These are phyloP conservation scores for Chaetomiaceae sp. DNA, from an alignment of 2,329 filamentous ascomycete genomes.

Conservation along the genomic window DNA sequence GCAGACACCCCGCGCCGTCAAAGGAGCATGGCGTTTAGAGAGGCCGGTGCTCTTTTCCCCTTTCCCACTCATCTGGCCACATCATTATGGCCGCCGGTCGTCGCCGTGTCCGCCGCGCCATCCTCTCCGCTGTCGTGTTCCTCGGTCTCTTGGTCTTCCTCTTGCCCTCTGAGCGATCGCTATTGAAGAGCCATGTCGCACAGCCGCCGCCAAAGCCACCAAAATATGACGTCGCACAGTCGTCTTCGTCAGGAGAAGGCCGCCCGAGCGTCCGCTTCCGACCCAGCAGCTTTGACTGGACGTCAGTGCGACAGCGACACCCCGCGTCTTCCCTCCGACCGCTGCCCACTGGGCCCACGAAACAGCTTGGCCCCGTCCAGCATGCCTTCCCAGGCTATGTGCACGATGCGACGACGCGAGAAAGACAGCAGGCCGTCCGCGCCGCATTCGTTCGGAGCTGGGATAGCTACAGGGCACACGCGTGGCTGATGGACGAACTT, in stretches of 20 bases:
- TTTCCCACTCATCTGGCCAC: not conserved
- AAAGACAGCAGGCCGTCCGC: conserved; percentile 32
- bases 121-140: conserved; percentile 11
- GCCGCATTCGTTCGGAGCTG: conserved; percentile 40
- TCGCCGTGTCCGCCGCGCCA: conserved; percentile 11
- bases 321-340: conserved; percentile 26
- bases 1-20: too few relatives aligned
- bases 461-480: conserved; percentile 45
- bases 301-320: conserved; percentile 14
- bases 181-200: too few relatives aligned
- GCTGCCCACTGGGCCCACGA: conserved; percentile 16
- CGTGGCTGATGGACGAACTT: conserved; percentile 49
- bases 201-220: not conserved
- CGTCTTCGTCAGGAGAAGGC: too few relatives aligned
- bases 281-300: conserved; percentile 23
- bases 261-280: conserved; percentile 17
- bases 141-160: conserved; percentile 7
- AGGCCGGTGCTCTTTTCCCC: not conserved
- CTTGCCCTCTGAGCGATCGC: conserved; percentile 1
- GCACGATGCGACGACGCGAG: conserved; percentile 13
- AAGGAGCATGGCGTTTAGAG: not conserved
- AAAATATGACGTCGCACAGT: too few relatives aligned
- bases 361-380: conserved; percentile 20
- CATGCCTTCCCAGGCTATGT: conserved; percentile 30
- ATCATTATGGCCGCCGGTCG: conserved; percentile 6